Conservation (phyloP, 306 rosid genomes). For the Luffa acutangula region DNA sequence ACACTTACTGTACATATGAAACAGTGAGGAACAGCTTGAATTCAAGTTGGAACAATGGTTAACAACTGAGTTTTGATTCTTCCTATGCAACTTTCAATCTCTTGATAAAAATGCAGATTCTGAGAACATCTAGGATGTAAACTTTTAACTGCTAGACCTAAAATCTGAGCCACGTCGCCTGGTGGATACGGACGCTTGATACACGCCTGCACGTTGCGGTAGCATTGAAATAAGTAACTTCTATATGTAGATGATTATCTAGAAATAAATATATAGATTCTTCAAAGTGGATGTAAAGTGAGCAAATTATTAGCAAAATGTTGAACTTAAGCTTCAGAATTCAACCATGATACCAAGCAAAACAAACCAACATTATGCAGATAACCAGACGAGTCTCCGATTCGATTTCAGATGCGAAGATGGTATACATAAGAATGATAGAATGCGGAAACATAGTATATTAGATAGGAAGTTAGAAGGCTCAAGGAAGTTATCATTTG, state of each 20-base stretch:
- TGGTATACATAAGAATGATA: no score
- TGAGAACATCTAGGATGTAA: slow-evolving; percentile 58
- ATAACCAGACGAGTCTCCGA: neutral
- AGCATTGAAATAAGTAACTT: neutral
- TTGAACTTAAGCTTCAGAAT: neutral
- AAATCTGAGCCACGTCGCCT: slow-evolving; percentile 69
- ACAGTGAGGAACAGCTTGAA: slow-evolving; percentile 11
- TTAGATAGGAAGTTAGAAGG: neutral
- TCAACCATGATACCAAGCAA: neutral
- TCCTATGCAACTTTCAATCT: slow-evolving; percentile 90
- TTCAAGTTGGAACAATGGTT: slow-evolving; percentile 72
- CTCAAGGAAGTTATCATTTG: neutral
- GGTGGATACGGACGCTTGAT: slow-evolving; percentile 89
- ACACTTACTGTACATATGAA: slow-evolving; percentile 1
- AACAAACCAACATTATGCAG: neutral
- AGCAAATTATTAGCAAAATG: neutral
- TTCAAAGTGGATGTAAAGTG: neutral
- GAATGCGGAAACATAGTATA: neutral
- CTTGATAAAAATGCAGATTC: slow-evolving; percentile 75
- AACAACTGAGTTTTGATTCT: slow-evolving; percentile 85
- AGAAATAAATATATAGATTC: neutral
- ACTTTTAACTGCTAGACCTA: slow-evolving; percentile 70
- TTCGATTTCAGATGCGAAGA: neutral
- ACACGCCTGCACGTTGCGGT: slow-evolving; percentile 51
- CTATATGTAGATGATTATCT: neutral